Base-by-base conservation (phyloP, 1,284 basidiomycete genomes). In the Rhizoctonia solani region DNA sequence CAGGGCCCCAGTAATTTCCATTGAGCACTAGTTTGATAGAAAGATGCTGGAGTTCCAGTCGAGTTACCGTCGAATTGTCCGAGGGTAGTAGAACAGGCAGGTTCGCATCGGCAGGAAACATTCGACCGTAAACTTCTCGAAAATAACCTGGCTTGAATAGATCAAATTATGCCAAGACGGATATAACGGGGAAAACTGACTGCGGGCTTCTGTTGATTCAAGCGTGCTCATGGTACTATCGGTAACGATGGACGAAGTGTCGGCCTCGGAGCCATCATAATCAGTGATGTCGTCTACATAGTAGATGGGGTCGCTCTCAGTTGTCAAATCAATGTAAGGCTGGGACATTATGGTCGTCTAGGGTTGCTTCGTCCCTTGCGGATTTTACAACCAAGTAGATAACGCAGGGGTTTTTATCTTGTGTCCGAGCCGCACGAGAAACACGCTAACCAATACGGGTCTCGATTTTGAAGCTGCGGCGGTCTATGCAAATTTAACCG, bases 151-250 rank as follows among this genome's bases (percentile, higher is more conserved):
- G 25, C 21, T 29, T 27, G n/a, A 9, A 30, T 8, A 13, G n/a
- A 14, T 23, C 47, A 23, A 50, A 39, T 39, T 8, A 9, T 23
- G 11, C 58, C 2, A 8, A 13, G n/a, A 32, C 41, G 14, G 11
- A 32, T 3, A 32, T 37, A 25, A 23, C 23, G 16, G 9, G 19
- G 9, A 27, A 23, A 11, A 50, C 58, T 61, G 21, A 61, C 58
- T 61, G 9, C 39, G 44, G 8, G 46, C 58, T 32, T 61, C 58
- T 9, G 19, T 46, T 19, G 58, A 61, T 32, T 61, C 58, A 13
- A 61, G 46, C 44, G 58, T 61, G 29, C 58, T 61, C 58, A 61
- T 61, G 16, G 58, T 61, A 21, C 46, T 61, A 32, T 47, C 46
- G 16, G 58, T 61, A 4, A 34, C 59, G 4, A 53, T 44, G 11